Evolutionary conservation across 441 rosid genomes (phyloP).

Genomic region (Erysimum cheiri): DNA sequence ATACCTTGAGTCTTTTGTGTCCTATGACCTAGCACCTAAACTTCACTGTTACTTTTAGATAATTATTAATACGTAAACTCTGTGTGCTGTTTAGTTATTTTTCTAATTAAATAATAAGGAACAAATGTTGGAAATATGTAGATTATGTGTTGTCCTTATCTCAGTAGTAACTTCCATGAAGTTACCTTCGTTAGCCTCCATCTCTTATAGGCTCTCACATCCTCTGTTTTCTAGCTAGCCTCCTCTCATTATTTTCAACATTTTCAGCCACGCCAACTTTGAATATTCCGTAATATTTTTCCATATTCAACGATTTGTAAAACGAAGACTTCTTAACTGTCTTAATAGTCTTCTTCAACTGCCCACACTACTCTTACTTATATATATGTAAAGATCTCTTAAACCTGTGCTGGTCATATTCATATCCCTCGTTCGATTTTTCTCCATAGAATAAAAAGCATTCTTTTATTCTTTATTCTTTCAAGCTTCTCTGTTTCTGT

Average conservation of each 20-base stretch:
- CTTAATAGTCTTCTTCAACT: slow-evolving; percentile 35
- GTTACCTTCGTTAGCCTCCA: slow-evolving; percentile 25
- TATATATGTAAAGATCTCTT: slow-evolving; percentile 5
- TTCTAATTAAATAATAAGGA: background rate
- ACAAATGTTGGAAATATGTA: background rate
- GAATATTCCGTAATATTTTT: slow-evolving; percentile 37
- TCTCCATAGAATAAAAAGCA: background rate
- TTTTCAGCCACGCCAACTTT: slow-evolving; percentile 44
- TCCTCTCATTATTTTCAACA: background rate
- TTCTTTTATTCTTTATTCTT: slow-evolving; percentile 17
- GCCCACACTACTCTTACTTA: slow-evolving; percentile 12
- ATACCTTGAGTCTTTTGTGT: background rate
- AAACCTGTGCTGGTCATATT: slow-evolving; percentile 16
- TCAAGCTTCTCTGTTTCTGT: slow-evolving; percentile 9
- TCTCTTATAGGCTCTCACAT: slow-evolving; percentile 20
- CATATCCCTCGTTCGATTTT: slow-evolving; percentile 20
- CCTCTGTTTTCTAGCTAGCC: slow-evolving; percentile 27
- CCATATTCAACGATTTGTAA: slow-evolving; percentile 31
- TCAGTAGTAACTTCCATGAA: slow-evolving; percentile 46
- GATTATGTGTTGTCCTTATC: slow-evolving; percentile 17
- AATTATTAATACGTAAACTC: background rate
- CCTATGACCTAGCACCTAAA: background rate
- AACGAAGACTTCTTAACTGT: slow-evolving; percentile 32
- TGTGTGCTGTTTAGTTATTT: background rate
- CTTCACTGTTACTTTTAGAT: background rate